These are phyloP conservation scores for carrot (Daucus carota) DNA, from an alignment of 129 eudicot genomes.

Conservation along the genomic window DH1_v3.0 NC_030385.2:34236501-34237000, in stretches of 20 bases:
- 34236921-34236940: background rate
- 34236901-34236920: background rate
- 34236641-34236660: constrained; percentile 42
- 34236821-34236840: constrained; percentile 27
- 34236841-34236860: background rate
- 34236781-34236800: constrained; percentile 24
- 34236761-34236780: constrained; percentile 34
- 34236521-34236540: constrained; percentile 39
- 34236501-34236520: constrained; percentile 46
- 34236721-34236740: constrained; percentile 51
- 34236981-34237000: background rate
- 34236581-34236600: background rate
- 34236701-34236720: constrained; percentile 44
- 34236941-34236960: background rate
- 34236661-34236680: constrained; percentile 46
- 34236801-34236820: constrained; percentile 34
- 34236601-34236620: background rate
- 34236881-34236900: background rate
- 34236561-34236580: constrained; percentile 10
- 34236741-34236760: constrained; percentile 44
- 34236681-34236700: constrained; percentile 10
- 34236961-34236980: background rate
- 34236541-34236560: constrained; percentile 59
- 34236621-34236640: constrained; percentile 11
- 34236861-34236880: background rate